Base-by-base conservation (phyloP, 2,329 filamentous ascomycete genomes). In the Claviceps cyperi region DNA sequence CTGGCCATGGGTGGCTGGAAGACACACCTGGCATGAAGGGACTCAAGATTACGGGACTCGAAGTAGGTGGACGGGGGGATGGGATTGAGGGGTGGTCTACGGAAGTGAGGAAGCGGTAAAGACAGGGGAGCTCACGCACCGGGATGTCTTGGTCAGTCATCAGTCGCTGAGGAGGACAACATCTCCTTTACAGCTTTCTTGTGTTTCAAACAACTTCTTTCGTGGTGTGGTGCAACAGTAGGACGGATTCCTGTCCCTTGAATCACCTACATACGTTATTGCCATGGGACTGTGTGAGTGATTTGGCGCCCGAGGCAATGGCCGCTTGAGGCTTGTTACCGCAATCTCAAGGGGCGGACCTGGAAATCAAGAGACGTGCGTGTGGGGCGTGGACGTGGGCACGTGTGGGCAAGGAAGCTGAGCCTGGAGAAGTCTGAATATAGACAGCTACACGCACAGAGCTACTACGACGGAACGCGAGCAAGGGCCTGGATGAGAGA, bases 21-120 rank as follows among this genome's bases (percentile, higher is more conserved):
- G 85, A 89, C 56, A 90, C 90, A 3, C 83, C 84, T 36, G 91
- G 90, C 7, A 97, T 98, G 90, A 83, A 90, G 59, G 78, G 76
- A 11, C 69, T 91, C 50, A 81, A 78, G 63, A 75, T 96, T 53
- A 80, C 84, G 15, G 77, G 76, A 0, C 74, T 96, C 35, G 71
- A 81, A 46, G 85, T 94, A 1, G 89, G 89, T 6, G 88, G 83
- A 55, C 81, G 81, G 51, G 91, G 91, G 1, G 91, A 96, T 51
- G 90, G 87, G 0, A 97, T 97, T 61, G 88, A 95, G 50, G 91
- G 91, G 3, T 97, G 91, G 91, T 81, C 88, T 8, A 81, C 75
- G 40, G 91, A 97, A 71, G 77, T 94, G 60, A 91, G 92, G 73
- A 85, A 83, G 71, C 78, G 85, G 70, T 89, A 72, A 67, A 57